Conservation (phyloP, 2,329 filamentous ascomycete genomes). For the Myriosclerotinia curreyana region DNA sequence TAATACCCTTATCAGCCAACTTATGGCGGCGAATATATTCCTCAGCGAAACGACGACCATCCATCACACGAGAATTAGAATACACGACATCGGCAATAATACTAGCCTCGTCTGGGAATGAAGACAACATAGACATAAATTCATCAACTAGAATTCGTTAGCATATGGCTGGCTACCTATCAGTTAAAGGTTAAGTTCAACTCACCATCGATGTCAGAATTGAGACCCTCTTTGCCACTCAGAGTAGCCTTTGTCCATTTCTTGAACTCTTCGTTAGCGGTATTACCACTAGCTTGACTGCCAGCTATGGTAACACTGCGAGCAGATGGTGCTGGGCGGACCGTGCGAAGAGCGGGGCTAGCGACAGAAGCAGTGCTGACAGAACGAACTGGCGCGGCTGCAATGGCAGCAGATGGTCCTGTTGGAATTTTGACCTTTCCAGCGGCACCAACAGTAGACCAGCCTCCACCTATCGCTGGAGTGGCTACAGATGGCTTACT, state of each 20-base stretch:
- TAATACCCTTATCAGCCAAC: conserved; percentile 85
- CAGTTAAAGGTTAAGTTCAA: conserved; percentile 20
- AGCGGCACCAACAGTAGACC: conserved; percentile 92
- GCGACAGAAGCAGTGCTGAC: conserved; percentile 38
- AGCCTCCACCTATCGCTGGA: conserved; percentile 58
- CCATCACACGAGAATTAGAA: conserved; percentile 80
- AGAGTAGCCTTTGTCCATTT: conserved; percentile 88
- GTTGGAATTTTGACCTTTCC: conserved; percentile 82
- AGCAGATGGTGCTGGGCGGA: conserved; percentile 53
- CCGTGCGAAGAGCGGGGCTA: conserved; percentile 36
- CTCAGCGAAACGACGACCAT: conserved; percentile 88
- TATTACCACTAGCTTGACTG: conserved; percentile 31
- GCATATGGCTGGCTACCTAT: conserved; percentile 24
- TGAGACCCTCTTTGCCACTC: conserved; percentile 60
- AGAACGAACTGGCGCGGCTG: conserved; percentile 44
- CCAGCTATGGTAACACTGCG: conserved; percentile 48
- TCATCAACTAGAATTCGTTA: conserved; percentile 54
- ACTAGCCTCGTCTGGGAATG: conserved; percentile 71
- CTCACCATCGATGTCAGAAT: conserved; percentile 64
- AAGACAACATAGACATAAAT: conserved; percentile 73
- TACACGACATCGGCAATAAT: conserved; percentile 92
- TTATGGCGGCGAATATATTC: conserved; percentile 93
- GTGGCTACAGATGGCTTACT: conserved; percentile 60
- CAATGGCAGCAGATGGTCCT: conserved; percentile 50
- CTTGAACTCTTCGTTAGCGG: conserved; percentile 84